Percentiles rank a stretch among this genome's conserved stretches.
Evolutionary conservation across 2,329 filamentous ascomycete species (phyloP).

Genomic region (Aspergillus costaricaensis): DNA sequence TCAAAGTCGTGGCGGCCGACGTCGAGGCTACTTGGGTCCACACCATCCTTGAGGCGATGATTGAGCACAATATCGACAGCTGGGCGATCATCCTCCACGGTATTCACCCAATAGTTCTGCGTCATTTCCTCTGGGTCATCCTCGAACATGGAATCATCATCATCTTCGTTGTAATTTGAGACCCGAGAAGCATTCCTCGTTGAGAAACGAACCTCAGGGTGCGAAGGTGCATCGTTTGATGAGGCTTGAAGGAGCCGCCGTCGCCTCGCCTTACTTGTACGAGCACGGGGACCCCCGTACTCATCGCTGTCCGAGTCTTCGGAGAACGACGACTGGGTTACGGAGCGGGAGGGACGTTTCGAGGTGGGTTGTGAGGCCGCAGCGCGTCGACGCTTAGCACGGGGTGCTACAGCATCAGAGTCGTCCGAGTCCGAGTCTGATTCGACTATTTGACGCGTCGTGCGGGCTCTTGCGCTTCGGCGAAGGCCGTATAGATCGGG

Average conservation of each 20-base stretch:
- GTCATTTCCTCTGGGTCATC: constrained; percentile 61
- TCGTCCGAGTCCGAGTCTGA: constrained; percentile 68
- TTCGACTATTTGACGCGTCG: constrained; percentile 63
- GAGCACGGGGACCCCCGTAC: constrained; percentile 75
- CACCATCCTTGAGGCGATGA: constrained; percentile 73
- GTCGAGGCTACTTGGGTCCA: constrained; percentile 43
- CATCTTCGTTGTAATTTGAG: constrained; percentile 69
- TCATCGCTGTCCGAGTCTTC: constrained; percentile 69
- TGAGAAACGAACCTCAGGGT: constrained; percentile 87
- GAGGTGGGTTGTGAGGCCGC: constrained; percentile 53
- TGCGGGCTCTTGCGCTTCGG: constrained; percentile 74
- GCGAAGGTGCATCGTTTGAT: constrained; percentile 63
- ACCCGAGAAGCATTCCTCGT: constrained; percentile 79
- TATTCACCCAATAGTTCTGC: constrained; percentile 69
- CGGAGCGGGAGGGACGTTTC: constrained; percentile 49
- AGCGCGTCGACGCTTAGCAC: constrained; percentile 54
- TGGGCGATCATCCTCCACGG: constrained; percentile 72
- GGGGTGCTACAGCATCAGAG: constrained; percentile 65
- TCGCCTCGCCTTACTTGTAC: constrained; percentile 72
- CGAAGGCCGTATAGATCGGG: constrained; percentile 93
- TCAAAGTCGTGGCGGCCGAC: constrained; percentile 72
- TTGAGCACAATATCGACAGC: constrained; percentile 91
- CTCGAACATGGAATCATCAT: constrained; percentile 60
- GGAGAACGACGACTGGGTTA: constrained; percentile 64
- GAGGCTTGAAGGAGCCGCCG: constrained; percentile 69